Conservation (phyloP, 2,329 filamentous ascomycete genomes). For the Aspergillus hiratsukae region DNA sequence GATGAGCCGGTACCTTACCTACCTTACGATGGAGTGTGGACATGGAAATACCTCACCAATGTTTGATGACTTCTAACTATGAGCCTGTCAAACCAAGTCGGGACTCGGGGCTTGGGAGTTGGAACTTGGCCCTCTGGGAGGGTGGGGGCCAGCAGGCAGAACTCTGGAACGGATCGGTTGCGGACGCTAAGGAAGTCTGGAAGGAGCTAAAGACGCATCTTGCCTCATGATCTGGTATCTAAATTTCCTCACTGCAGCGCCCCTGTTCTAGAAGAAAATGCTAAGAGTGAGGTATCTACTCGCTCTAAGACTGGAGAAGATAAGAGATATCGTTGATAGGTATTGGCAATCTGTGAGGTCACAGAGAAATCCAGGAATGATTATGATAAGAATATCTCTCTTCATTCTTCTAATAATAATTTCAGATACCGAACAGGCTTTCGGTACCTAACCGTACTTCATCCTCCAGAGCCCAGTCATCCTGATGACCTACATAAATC, state of each 20-base stretch:
- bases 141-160: not conserved
- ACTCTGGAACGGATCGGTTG: constrained; percentile 2
- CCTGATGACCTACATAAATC: not conserved
- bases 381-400: not conserved
- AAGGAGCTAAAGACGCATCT: not conserved
- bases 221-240: not conserved
- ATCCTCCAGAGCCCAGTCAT: too few species aligned
- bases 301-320: not conserved
- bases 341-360: not conserved
- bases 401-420: not conserved
- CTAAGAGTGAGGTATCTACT: not conserved
- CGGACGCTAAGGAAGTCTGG: constrained; percentile 6
- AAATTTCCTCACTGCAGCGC: not conserved
- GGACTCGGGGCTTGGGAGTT: too few species aligned
- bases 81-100: too few species aligned
- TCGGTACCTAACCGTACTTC: too few species aligned
- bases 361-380: not conserved
- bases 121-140: too few species aligned
- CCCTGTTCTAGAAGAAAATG: constrained; percentile 8
- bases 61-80: not conserved
- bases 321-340: not conserved
- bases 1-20: not conserved
- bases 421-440: not conserved
- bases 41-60: not conserved
- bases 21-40: not conserved